phyloP scores from a whole-genome alignment of 495 filamentous ascomycete genomes.

The Haplographium delicatum region DNA sequence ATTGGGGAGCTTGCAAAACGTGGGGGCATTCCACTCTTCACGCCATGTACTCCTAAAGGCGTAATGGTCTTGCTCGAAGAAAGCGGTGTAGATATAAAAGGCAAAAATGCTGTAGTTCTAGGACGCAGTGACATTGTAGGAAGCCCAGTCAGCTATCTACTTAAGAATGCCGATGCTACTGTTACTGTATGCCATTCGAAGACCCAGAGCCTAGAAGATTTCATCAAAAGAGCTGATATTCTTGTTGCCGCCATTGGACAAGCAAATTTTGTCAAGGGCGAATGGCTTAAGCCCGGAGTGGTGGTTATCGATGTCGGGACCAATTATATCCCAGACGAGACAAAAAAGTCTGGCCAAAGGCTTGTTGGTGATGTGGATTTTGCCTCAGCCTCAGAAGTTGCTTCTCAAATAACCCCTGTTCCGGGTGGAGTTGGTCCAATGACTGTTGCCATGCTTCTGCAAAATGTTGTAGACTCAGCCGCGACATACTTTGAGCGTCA shows the following conservation, averaged over 20 bases:
- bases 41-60: conserved; percentile 93
- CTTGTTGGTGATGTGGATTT: conserved; percentile 97
- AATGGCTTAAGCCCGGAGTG: conserved; percentile 88
- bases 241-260: conserved; percentile 89
- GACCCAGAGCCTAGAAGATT: conserved; percentile 63
- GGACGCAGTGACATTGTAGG: conserved; percentile 96
- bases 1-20: conserved; percentile 96
- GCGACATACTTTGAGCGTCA: conserved; percentile 76
- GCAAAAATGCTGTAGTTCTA: conserved; percentile 92
- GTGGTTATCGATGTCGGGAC: conserved; percentile 98
- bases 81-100: conserved; percentile 72
- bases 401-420: conserved; percentile 94
- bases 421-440: conserved; percentile 96
- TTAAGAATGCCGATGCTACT: conserved; percentile 93
- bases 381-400: conserved; percentile 77
- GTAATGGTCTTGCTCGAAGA: conserved; percentile 89
- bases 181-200: conserved; percentile 94
- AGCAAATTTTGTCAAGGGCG: conserved; percentile 81
- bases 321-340: conserved; percentile 91
- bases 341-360: conserved; percentile 86
- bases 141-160: conserved; percentile 88
- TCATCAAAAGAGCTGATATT: conserved; percentile 82
- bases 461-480: conserved; percentile 86
- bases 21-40: conserved; percentile 79
- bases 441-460: conserved; percentile 95